Conservation (phyloP, 2,329 filamentous ascomycete genomes). For the Cryphonectria japonica region DNA sequence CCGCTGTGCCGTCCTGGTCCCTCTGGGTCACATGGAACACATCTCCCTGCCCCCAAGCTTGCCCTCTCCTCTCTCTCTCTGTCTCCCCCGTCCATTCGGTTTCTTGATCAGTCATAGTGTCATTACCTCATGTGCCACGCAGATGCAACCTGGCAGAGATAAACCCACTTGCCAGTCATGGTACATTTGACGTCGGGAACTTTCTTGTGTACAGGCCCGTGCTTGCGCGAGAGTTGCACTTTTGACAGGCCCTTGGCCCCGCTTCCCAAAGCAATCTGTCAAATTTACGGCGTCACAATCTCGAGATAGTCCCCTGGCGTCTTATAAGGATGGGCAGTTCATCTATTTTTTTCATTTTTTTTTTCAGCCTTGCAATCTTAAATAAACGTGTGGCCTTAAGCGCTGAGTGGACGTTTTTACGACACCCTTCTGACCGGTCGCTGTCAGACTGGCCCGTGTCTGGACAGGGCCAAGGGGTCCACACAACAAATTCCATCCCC, state of each 20-base stretch:
- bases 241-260: background rate
- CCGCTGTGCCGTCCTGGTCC: conserved; percentile 7
- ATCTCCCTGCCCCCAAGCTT: background rate
- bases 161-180: no score
- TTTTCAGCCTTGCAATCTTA: conserved; percentile 28
- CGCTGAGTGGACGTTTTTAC: conserved; percentile 20
- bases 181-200: conserved; percentile 8
- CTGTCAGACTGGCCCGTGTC: background rate
- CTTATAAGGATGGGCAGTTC: conserved; percentile 14
- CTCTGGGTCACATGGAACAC: conserved; percentile 13
- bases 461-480: background rate
- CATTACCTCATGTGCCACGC: conserved; percentile 11
- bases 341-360: conserved; percentile 11
- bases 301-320: conserved; percentile 10
- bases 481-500: conserved; percentile 24
- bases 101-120: background rate
- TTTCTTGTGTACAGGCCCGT: background rate
- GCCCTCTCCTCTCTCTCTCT: background rate
- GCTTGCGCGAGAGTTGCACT: conserved; percentile 1
- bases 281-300: conserved; percentile 29
- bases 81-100: background rate
- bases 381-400: background rate
- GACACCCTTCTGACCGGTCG: background rate
- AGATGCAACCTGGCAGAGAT: conserved; percentile 7
- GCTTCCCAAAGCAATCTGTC: conserved; percentile 8